Percentiles rank a stretch among this genome's conserved stretches.
These are phyloP conservation scores for Psilocybe tampanensis DNA, from an alignment of 768 basidiomycete genomes.

Conservation along the genomic window DNA sequence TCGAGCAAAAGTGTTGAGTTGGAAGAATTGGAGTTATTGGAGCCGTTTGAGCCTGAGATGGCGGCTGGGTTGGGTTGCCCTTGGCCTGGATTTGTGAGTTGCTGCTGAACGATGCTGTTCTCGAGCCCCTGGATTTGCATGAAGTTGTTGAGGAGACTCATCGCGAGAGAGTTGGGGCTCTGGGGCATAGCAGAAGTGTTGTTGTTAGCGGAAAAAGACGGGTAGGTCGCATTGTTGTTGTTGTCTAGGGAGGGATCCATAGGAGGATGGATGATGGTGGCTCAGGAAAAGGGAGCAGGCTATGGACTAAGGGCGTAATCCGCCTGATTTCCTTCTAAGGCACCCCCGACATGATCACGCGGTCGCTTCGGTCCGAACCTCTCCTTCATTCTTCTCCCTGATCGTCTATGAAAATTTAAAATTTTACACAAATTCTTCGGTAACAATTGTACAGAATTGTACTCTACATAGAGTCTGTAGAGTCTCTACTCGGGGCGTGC, in stretches of 20 bases:
- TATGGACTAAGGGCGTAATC: not conserved
- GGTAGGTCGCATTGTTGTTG: not conserved
- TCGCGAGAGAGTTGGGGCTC: conserved; percentile 39
- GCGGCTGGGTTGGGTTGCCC: not conserved
- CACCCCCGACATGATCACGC: not conserved
- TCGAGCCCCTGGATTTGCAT: conserved; percentile 53
- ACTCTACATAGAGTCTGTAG: not conserved
- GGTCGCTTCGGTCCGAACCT: not conserved
- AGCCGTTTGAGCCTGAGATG: not conserved
- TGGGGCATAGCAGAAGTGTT: conserved; percentile 6
- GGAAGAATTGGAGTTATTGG: conserved; percentile 1
- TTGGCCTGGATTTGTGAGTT: conserved; percentile 4
- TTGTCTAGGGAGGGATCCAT: not conserved
- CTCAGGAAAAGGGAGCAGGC: not conserved
- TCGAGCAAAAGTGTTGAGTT: conserved; percentile 54
- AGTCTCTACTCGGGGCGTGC: conserved; percentile 4
- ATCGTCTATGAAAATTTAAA: too few relatives aligned
- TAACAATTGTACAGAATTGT: too few relatives aligned
- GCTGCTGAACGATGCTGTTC: conserved; percentile 23
- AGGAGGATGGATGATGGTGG: not conserved
- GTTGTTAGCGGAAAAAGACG: not conserved
- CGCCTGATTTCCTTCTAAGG: not conserved
- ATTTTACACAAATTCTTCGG: too few relatives aligned
- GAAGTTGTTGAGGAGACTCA: conserved; percentile 55
- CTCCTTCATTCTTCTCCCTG: too few relatives aligned